Base-by-base conservation (phyloP, 768 basidiomycete genomes). In the Pholiota conissans region DNA sequence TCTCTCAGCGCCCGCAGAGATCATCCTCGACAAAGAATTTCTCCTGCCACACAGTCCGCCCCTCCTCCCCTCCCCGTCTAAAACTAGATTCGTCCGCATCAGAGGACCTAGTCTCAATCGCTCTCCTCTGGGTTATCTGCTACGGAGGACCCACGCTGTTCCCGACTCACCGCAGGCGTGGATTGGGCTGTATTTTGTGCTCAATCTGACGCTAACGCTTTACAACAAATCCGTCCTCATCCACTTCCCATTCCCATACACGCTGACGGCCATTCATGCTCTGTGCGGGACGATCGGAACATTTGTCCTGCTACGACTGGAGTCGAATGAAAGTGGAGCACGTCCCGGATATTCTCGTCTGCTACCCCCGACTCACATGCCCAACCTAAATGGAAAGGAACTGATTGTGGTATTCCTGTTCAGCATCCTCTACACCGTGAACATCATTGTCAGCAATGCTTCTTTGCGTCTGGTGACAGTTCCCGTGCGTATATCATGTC, bases 191-290 rank as follows among this genome's bases (percentile, higher is more conserved):
- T 98, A 97, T 76, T 98, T 99, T 67, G 71, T 76, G 59, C 90
- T 95, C 81, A 98, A 98, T 73, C 86, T 98, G 27, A 82, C 84
- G 10, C 83, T 99, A 61, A 98, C 96, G 7, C 76, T 99, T 42
- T 97, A 93, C 74, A 99, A 99, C 82, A 99, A 99, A 73, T 81
- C 84, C 34, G 87, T 98, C 16, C 85, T 99, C 60, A 87, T 91
- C 52, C 84, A 82, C 55, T 98, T 98, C 68, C 97, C 97, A 0
- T 98, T 93, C 66, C 95, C 96, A 2, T 98, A 98, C 78, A 91
- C 93, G 2, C 81, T 99, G 22, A 98, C 96, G 1, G 95, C 94
- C 5, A 64, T 97, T 4, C 96, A 98, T 67, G 89, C 96, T 3
- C 77, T 98, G 11, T 91, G 87, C 61, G 93, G 95, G 0, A 83